Base-by-base conservation (phyloP, 83 land plant genomes). In the Picea abies region DNA sequence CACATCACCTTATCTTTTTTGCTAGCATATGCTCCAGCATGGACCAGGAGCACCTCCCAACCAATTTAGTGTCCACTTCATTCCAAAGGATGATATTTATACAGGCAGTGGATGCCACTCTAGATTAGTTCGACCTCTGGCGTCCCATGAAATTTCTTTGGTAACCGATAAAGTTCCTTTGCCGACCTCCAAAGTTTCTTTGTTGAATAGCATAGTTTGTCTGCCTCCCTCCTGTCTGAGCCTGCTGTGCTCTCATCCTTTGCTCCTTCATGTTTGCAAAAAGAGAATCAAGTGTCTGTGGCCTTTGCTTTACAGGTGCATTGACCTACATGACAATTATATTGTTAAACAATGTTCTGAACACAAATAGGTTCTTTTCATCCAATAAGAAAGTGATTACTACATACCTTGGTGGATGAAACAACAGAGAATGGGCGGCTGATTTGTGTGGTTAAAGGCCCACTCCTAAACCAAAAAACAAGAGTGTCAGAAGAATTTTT, bases 221-320 rank as follows among this genome's bases (percentile, higher is more conserved):
- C 12, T 58, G 79, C 22, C 79, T 77, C 20, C 79, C 62, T 5
- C 32, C 63, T 37, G 63, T 52, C 37, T 78, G 79, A 26, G 62
- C 62, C 23, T 67, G 23, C 62, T 49, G 79, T 49, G 79, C 79
- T 62, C 79, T 78, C 79, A 58, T 16, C 83, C 91, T 84, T 85
- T 89, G 89, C 85, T 91, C 93, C 82, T 89, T 87, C 88, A 91
- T 89, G 81, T 84, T 83, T 17, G 93, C 91, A 84, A 91, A 91
- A 6, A 83, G 82, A 3, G 93, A 89, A 78, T 91, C 93, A 82
- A 91, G 81, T 0, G 93, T 91, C 56, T 89, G 89, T 25, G 93
- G 88, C 82, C 84, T 87, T 78, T 83, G 93, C 81, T 80, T 88
- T 4, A 80, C 63, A 10, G 37, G 79, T 26, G 32, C 80, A 37